Base-by-base conservation (phyloP, 2,329 filamentous ascomycete species). In the Aspergillus sojae region DNA sequence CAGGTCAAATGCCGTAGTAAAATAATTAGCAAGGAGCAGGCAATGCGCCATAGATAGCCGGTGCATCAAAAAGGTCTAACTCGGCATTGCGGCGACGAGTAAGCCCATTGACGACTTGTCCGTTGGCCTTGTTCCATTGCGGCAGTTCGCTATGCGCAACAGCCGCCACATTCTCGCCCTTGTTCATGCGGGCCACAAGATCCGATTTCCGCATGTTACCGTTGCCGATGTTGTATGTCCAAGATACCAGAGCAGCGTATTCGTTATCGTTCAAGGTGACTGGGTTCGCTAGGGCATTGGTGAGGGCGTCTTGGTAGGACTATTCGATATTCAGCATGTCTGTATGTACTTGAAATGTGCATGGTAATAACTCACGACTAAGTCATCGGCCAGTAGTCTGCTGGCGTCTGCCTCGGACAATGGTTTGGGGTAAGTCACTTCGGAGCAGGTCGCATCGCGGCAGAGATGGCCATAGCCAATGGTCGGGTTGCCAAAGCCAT, bases 401-500 rank as follows among this genome's bases (percentile, higher is more conserved):
- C 78, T 75, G 26, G 79, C 83, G 28, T 79, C 75, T 1, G 70
- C 70, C 32, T 78, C 66, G 4, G 77, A 80, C 19, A 85, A 71
- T 0, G 83, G 83, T 64, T 84, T 81, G 0, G 73, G 62, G 69
- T 83, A 84, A 10, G 72, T 70, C 32, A 85, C 78, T 39, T 85
- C 83, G 1, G 76, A 68, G 71, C 83, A 85, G 14, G 68, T 72
- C 9, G 71, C 64, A 10, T 78, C 74, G 39, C 70, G 63, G 72
- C 83, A 85, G 11, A 83, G 74, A 67, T 85, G 84, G 19, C 83
- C 83, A 64, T 84, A 84, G 3, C 83, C 83, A 0, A 85, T 79
- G 4, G 82, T 85, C 0, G 82, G 81, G 30, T 81, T 73, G 32
- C 82, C 82, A 52, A 79, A 77, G 21, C 82, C 79, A 63, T 85